These are phyloP conservation scores for Pholiota molesta DNA, from an alignment of 768 basidiomycete species.

Conservation along the genomic window DNA sequence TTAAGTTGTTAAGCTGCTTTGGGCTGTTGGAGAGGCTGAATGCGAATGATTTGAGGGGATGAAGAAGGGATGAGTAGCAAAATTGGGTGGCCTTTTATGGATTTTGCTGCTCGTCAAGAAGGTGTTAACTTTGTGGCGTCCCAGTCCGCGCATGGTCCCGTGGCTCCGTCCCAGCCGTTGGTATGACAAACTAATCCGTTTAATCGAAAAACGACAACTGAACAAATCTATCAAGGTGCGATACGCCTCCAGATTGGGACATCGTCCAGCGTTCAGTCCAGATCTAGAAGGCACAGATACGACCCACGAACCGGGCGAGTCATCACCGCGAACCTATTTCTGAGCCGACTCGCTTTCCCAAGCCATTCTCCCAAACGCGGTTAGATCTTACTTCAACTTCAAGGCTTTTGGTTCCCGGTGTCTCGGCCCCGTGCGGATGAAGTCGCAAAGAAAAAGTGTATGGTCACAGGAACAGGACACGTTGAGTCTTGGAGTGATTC, in stretches of 20 bases:
- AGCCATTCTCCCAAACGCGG: constrained; percentile 13
- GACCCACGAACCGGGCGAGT: constrained; percentile 7
- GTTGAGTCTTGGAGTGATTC: constrained; percentile 2
- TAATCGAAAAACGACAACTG: constrained; percentile 21
- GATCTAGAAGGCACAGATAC: constrained; percentile 13
- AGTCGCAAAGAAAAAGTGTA: constrained; percentile 19
- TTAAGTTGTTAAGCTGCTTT: constrained; percentile 20
- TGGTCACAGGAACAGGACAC: constrained; percentile 34
- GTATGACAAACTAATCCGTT: constrained; percentile 36
- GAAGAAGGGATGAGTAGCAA: constrained; percentile 22
- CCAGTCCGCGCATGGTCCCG: constrained; percentile 36
- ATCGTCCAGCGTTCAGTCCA: constrained; percentile 13
- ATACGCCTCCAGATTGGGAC: constrained; percentile 3
- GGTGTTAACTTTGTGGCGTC: constrained; percentile 29
- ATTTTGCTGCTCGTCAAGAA: constrained; percentile 27
- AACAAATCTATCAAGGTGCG: constrained; percentile 21
- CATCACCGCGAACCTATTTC: too few relatives aligned
- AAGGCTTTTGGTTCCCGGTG: constrained; percentile 27
- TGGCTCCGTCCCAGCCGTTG: constrained; percentile 41
- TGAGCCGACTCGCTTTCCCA: constrained; percentile 4
- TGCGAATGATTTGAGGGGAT: constrained; percentile 24
- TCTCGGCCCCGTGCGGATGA: constrained; percentile 29
- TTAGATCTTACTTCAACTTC: constrained; percentile 16
- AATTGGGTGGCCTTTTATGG: constrained; percentile 34
- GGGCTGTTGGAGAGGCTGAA: not conserved